Conservation (phyloP, 1,284 basidiomycete species). For the Coriolopsis trogii region DNA sequence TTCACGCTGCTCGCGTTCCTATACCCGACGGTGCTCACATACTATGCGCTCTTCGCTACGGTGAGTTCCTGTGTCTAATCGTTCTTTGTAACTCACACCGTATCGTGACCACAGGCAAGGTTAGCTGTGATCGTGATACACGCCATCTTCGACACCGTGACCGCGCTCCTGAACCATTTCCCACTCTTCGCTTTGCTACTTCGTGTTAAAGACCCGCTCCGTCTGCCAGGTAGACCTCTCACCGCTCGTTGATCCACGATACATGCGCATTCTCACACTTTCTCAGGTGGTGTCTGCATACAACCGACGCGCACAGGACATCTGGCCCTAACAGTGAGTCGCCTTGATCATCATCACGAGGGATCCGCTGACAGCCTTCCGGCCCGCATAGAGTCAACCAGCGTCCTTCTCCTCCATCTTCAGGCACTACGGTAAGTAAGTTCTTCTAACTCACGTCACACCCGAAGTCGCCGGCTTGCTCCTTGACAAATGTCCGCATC, state of each 20-base stretch:
- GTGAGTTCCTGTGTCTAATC: constrained; percentile 45
- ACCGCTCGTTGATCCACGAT: not conserved
- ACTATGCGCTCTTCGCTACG: constrained; percentile 81
- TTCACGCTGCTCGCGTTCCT: constrained; percentile 93
- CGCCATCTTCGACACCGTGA: constrained; percentile 61
- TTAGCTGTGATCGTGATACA: constrained; percentile 61
- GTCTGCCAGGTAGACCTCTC: constrained; percentile 70
- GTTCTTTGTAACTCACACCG: not conserved
- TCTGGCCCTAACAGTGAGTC: constrained; percentile 21
- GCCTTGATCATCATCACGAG: no score
- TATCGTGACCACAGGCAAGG: constrained; percentile 53
- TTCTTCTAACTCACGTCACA: no score
- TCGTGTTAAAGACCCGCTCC: constrained; percentile 81
- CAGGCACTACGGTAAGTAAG: constrained; percentile 28
- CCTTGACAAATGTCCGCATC: not conserved
- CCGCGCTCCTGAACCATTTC: constrained; percentile 87
- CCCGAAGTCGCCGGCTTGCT: not conserved
- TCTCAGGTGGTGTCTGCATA: constrained; percentile 20
- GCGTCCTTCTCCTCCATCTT: constrained; percentile 29
- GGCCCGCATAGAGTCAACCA: constrained; percentile 25
- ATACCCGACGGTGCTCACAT: constrained; percentile 88
- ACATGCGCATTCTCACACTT: not conserved
- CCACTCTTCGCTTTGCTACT: constrained; percentile 90
- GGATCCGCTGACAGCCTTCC: not conserved
- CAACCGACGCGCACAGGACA: constrained; percentile 11